Percentiles rank a stretch among this genome's conserved stretches.
Conservation (phyloP, 2,329 filamentous ascomycete species). For the Scytalidium lignicola region DNA sequence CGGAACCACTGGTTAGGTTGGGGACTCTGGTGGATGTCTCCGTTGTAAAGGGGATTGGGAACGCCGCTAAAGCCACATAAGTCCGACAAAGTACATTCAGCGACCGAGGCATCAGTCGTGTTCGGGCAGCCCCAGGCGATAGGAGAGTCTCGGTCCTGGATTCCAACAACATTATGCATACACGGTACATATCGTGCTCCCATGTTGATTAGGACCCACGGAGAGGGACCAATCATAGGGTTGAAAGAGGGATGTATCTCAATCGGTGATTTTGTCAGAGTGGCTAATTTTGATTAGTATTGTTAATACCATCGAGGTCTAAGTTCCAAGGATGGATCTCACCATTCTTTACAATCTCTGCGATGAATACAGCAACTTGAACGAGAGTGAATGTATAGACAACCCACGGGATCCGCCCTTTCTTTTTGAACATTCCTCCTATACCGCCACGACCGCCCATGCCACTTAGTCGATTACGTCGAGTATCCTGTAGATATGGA, state of each 20-base stretch:
- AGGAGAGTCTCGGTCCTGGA: constrained; percentile 47
- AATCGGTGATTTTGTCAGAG: constrained; percentile 63
- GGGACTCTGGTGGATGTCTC: constrained; percentile 38
- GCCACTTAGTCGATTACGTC: constrained; percentile 41
- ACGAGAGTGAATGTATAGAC: constrained; percentile 73
- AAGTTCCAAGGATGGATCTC: constrained; percentile 27
- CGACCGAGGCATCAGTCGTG: constrained; percentile 54
- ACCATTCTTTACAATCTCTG: constrained; percentile 81
- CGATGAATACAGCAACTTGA: constrained; percentile 83
- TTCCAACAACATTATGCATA: constrained; percentile 75
- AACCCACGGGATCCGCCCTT: constrained; percentile 61
- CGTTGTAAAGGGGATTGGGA: constrained; percentile 58
- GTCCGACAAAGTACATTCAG: constrained; percentile 68
- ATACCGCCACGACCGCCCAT: constrained; percentile 54
- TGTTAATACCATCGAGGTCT: constrained; percentile 9
- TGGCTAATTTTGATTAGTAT: constrained; percentile 40
- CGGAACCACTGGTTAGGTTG: constrained; percentile 90
- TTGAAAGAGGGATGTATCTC: constrained; percentile 74
- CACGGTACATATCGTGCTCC: constrained; percentile 88
- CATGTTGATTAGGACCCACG: constrained; percentile 92
- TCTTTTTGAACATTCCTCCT: constrained; percentile 47
- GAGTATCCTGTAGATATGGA: constrained; percentile 17
- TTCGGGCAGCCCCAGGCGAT: constrained; percentile 78
- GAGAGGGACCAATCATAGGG: constrained; percentile 93
- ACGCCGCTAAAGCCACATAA: constrained; percentile 75